Evolutionary conservation across 352 stramenopile species (phyloP).

Genomic region (Globisporangium canariense): DNA sequence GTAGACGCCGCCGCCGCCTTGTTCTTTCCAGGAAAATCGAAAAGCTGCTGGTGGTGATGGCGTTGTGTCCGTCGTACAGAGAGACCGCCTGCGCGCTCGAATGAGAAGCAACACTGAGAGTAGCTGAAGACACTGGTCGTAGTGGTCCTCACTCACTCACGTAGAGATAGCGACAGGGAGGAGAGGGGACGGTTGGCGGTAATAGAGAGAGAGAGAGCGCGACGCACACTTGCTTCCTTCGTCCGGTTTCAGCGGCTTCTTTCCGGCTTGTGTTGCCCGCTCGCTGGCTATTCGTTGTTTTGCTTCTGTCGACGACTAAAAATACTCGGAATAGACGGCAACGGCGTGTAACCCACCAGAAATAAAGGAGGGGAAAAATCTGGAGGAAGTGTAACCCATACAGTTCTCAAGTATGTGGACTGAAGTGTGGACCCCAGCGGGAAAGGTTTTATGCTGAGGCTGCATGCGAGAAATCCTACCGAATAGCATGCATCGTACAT

Average conservation of each 20-base stretch:
- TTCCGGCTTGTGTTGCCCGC: neutral
- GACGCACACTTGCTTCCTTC: neutral
- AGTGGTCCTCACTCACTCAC: neutral
- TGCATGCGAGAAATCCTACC: neutral
- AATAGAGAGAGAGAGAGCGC: neutral
- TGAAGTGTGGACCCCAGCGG: too few relatives aligned
- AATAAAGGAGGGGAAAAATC: neutral
- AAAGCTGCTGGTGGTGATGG: neutral
- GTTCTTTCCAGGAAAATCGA: slow-evolving; percentile 6
- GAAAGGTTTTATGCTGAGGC: neutral
- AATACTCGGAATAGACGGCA: neutral
- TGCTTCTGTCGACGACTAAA: neutral
- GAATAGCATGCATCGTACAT: neutral
- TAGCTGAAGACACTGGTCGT: neutral
- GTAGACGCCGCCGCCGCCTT: neutral
- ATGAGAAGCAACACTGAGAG: neutral
- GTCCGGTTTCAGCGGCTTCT: slow-evolving; percentile 5
- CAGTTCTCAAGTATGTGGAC: neutral
- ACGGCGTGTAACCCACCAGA: neutral
- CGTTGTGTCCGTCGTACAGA: neutral
- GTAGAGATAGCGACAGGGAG: neutral
- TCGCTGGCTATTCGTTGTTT: neutral
- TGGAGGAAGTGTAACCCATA: neutral
- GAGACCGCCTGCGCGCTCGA: neutral
- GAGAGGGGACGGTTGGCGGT: neutral